Conservation (phyloP, 768 basidiomycete species). For the Lentinula sp. region DNA sequence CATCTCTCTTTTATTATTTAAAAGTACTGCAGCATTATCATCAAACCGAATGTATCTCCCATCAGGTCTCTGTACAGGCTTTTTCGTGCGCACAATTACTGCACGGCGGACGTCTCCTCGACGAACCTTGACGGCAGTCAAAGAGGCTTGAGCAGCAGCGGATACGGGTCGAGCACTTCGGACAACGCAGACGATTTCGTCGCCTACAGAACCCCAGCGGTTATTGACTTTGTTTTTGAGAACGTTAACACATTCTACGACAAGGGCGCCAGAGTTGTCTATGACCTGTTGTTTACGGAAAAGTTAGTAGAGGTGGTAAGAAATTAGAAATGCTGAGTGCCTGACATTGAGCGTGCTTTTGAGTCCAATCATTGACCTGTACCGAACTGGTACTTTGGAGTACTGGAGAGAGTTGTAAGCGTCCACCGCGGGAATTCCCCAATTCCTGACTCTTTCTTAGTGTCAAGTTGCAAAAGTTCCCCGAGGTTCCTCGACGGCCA, state of each 20-base stretch:
- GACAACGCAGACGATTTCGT: constrained; percentile 94
- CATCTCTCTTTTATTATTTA: constrained; percentile 97
- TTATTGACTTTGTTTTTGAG: constrained; percentile 95
- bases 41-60: constrained; percentile 87
- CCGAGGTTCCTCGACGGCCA: too few species aligned
- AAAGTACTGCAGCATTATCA: constrained; percentile 90
- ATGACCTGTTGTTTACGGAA: constrained; percentile 59
- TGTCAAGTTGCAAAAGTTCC: too few species aligned
- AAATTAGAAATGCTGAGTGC: constrained; percentile 14
- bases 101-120: constrained; percentile 94
- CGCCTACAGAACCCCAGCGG: constrained; percentile 89
- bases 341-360: constrained; percentile 83
- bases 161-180: constrained; percentile 84
- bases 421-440: not conserved
- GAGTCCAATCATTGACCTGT: constrained; percentile 78
- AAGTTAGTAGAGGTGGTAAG: not conserved
- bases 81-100: constrained; percentile 91
- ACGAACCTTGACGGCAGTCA: constrained; percentile 84
- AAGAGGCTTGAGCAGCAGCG: constrained; percentile 56
- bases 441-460: too few species aligned
- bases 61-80: constrained; percentile 79
- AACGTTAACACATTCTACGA: constrained; percentile 95
- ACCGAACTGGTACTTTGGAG: not conserved
- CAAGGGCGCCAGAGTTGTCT: constrained; percentile 93
- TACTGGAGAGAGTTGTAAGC: not conserved